phyloP scores from a whole-genome alignment of 1,284 basidiomycete species.

The Apiotrichum sp. region DNA sequence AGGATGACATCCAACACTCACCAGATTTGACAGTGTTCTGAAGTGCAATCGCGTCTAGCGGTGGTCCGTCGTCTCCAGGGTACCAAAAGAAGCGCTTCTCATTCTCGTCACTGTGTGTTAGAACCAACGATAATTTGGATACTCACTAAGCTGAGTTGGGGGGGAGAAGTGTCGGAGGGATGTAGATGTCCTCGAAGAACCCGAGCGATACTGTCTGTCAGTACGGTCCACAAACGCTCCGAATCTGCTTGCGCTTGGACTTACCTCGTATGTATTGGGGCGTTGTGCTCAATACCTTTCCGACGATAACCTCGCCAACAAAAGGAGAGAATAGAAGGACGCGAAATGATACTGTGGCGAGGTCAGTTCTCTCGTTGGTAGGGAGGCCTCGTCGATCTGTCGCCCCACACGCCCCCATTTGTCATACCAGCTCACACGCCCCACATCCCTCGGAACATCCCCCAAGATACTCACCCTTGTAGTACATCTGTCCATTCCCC shows the following conservation, averaged over 20 bases:
- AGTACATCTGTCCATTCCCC: slow-evolving; percentile 91
- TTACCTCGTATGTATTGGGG: slow-evolving; percentile 73
- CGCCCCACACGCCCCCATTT: no score
- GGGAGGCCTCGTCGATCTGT: no score
- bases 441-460: no score
- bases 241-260: slow-evolving; percentile 30
- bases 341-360: slow-evolving; percentile 68
- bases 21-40: slow-evolving; percentile 49
- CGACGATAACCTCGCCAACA: slow-evolving; percentile 79
- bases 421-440: no score
- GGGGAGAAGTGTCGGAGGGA: slow-evolving; percentile 61
- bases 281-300: slow-evolving; percentile 77
- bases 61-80: slow-evolving; percentile 51
- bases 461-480: slow-evolving; percentile 62
- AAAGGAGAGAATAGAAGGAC: slow-evolving; percentile 90
- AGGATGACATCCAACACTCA: slow-evolving; percentile 8
- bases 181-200: slow-evolving; percentile 92
- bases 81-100: slow-evolving; percentile 79
- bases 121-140: neutral
- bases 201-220: slow-evolving; percentile 65
- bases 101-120: slow-evolving; percentile 17
- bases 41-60: slow-evolving; percentile 52
- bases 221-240: neutral
- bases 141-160: slow-evolving; percentile 43
- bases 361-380: slow-evolving; percentile 10